Evolutionary conservation across 116 monocot genomes (phyloP), one percentile per base, ranked within the genome.

Genomic region (Iris pallida): DNA sequence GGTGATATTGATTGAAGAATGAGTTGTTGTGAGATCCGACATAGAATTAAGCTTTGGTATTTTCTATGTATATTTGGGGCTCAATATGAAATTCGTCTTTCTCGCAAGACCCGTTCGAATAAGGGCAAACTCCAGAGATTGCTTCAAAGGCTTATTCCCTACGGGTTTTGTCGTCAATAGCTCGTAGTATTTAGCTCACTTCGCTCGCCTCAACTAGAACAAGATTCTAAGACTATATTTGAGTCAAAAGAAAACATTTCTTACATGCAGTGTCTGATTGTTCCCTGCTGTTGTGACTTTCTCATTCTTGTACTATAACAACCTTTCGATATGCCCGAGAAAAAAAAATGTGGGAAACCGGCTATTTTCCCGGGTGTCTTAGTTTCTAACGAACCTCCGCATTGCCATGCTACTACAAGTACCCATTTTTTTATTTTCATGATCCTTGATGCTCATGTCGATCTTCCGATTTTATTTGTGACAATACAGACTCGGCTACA

Each of bases 81-180:
- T 64, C 64, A 64, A 64, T 64, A 46, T 65, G 47, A 65, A 65
- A 65, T 65, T 20, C 16, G 10, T 48, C 41, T 67, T 54, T 67
- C 67, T 67, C 54, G 67, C 42, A 67, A 67, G 67, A 67, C 67
- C 67, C 6, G 10, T 67, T 67, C 41, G 67, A 42, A 67, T 67
- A 54, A 67, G 67, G 67, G 67, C 53, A 67, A 67, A 53, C 52
- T 67, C 67, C 8, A 54, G 30, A 67, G 53, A 67, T 67, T 67
- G 2, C 42, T 53, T 67, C 15, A 53, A 67, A 67, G 67, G 16
- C 14, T 46, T 44, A 64, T 64, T 45, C 46, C 3, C 30, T 30
- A 30, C 30, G 30, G 30, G 45, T 46, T 44, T 45, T 16, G 15
- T 15, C 15, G 4, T 53, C 53, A 11, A 5, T 13, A 53, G 15